Evolutionary conservation across 1,284 basidiomycete genomes (phyloP), one percentile per base, ranked within the genome.

Genomic region (Volvariella volvacea): DNA sequence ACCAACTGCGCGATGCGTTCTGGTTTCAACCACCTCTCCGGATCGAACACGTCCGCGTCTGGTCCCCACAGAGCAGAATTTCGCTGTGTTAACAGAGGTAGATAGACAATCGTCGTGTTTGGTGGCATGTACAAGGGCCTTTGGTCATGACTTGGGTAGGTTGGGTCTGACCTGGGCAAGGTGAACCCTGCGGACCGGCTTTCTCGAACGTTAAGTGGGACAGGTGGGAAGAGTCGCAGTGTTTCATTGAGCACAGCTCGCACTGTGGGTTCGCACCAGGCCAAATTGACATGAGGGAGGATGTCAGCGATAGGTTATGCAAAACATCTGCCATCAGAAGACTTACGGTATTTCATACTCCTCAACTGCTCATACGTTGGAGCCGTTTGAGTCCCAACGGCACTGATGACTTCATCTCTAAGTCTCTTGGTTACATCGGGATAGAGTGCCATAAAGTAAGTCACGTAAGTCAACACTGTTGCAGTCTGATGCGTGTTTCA

Each of bases 201-300:
- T 60, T 81, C 79, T 37, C 84, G 73, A 32, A 78, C 66, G 52
- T 85, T 83, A 25, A 81, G 61, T 15, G 83, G 80, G 1, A 86
- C 82, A 6, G 84, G 81, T 2, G 84, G 83, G 63, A 81, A 88
- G 1, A 88, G 58, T 20, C 85, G 74, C 3, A 88, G 67, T 0
- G 80, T 80, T 53, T 88, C 84, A 49, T 87, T 83, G 28, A 88
- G 70, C 10, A 87, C 77, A 3, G 83, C 83, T 47, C 78, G 74
- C 64, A 86, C 81, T 84, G 49, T 37, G 31, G 7, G 19, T n/a
- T n/a, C n/a, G 30, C 2, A 25, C 30, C 36, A 31, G n/a, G 17
- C 16, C 28, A 31, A 10, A 28, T 10, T 14, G n/a, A n/a, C n/a
- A n/a, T n/a, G n/a, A n/a, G n/a, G n/a, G 30, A 31, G 30, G 9